Percentiles rank a stretch among this genome's conserved stretches.
phyloP scores from a whole-genome alignment of 495 filamentous ascomycete genomes.

The Aspergillus conjunctus region DNA sequence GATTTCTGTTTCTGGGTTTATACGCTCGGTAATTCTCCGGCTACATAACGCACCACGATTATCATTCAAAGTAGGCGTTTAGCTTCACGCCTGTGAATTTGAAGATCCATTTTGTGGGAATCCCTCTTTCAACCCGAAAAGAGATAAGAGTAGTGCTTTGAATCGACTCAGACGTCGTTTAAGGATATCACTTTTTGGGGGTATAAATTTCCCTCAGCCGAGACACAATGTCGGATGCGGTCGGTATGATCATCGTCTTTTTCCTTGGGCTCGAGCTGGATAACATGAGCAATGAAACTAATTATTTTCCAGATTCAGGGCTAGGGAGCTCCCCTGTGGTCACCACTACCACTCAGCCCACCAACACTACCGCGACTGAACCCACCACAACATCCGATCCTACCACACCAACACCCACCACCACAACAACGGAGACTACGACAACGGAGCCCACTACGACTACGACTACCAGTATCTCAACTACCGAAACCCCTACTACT shows the following conservation, averaged over 20 bases:
- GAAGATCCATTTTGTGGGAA: background rate
- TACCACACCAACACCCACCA: slow-evolving; percentile 19
- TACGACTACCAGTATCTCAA: slow-evolving; percentile 9
- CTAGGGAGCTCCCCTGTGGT: background rate
- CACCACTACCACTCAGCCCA: slow-evolving; percentile 28
- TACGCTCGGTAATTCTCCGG: slow-evolving; percentile 13
- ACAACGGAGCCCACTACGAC: slow-evolving; percentile 20
- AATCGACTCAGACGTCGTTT: too few species aligned
- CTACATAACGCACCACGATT: slow-evolving; percentile 11
- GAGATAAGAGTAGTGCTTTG: too few species aligned
- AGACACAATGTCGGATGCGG: background rate
- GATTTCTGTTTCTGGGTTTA: slow-evolving; percentile 8
- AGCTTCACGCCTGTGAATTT: background rate
- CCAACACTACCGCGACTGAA: slow-evolving; percentile 29
- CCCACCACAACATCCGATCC: slow-evolving; percentile 21
- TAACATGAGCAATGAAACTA: background rate
- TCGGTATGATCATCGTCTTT: background rate
- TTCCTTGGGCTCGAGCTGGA: background rate
- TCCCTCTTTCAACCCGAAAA: background rate
- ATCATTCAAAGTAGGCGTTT: background rate
- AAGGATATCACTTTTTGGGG: too few species aligned
- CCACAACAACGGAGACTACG: slow-evolving; percentile 14
- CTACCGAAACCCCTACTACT: slow-evolving; percentile 13
- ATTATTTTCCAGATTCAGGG: background rate
- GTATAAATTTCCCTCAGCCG: background rate